These are phyloP conservation scores for Epichloe scottii DNA, from an alignment of 2,329 filamentous ascomycete genomes.

Conservation along the genomic window DNA sequence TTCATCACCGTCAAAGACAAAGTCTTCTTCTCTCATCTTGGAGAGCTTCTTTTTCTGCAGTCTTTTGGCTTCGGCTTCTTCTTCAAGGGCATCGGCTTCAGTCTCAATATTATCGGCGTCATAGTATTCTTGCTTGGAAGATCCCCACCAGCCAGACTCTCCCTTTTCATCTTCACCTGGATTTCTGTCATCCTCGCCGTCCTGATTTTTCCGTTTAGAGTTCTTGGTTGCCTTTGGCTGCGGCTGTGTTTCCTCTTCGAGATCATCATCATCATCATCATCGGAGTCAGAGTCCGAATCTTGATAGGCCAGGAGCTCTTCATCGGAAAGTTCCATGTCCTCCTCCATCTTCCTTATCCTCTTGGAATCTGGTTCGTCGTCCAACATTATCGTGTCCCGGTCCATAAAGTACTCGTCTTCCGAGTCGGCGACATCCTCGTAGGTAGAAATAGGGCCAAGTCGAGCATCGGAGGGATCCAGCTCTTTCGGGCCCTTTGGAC, in stretches of 20 bases:
- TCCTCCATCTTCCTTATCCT: constrained; percentile 63
- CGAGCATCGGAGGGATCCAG: constrained; percentile 46
- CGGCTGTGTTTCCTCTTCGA: constrained; percentile 15
- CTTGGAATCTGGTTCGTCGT: constrained; percentile 70
- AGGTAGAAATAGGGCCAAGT: constrained; percentile 48
- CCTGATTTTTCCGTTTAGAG: constrained; percentile 19
- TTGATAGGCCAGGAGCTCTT: constrained; percentile 43
- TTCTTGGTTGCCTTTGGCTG: constrained; percentile 8
- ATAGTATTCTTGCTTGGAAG: constrained; percentile 84
- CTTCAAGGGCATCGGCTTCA: constrained; percentile 63
- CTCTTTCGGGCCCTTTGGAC: constrained; percentile 39
- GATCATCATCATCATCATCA: constrained; percentile 25
- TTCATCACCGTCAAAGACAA: constrained; percentile 80
- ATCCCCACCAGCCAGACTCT: constrained; percentile 69
- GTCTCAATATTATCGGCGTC: constrained; percentile 64
- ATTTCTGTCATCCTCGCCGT: constrained; percentile 42
- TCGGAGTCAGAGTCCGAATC: constrained; percentile 29
- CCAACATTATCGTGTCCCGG: constrained; percentile 73
- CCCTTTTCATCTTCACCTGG: constrained; percentile 38
- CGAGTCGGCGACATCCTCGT: constrained; percentile 80
- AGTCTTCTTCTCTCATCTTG: constrained; percentile 83
- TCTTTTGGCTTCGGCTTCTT: constrained; percentile 80
- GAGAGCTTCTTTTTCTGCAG: constrained; percentile 84
- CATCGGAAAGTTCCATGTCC: constrained; percentile 49
- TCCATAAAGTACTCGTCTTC: constrained; percentile 89